A percentile compares a stretch with the other conserved stretches of the same genome.
Evolutionary conservation across 2,329 filamentous ascomycete genomes (phyloP).

Genomic region (Dactylellina cionopaga): DNA sequence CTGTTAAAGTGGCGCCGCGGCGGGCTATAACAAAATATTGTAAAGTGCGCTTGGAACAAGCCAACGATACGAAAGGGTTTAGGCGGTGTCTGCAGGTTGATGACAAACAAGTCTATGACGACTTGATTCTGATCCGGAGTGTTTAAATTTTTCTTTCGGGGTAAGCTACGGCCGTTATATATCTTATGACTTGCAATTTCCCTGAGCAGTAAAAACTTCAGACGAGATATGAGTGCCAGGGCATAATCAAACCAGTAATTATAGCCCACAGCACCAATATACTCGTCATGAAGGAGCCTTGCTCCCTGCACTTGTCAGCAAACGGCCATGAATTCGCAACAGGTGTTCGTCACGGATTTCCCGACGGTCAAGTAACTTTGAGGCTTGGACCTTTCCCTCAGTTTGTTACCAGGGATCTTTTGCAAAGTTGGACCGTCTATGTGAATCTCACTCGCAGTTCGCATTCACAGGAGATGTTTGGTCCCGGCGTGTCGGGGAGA

Average conservation of each 20-base stretch:
- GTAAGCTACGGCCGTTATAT: conserved; percentile 31
- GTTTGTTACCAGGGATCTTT: background rate
- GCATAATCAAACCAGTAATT: background rate
- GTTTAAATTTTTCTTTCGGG: conserved; percentile 23
- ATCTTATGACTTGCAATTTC: background rate
- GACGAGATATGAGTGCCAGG: conserved; percentile 24
- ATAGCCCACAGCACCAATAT: background rate
- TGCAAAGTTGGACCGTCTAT: background rate
- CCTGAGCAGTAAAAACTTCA: conserved; percentile 5
- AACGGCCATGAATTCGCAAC: conserved; percentile 31
- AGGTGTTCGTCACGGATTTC: conserved; percentile 27
- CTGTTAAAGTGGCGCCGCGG: background rate
- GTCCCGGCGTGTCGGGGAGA: background rate
- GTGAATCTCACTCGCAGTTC: conserved; percentile 36
- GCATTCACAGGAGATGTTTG: background rate
- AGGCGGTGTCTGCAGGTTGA: conserved; percentile 26
- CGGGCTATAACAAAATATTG: background rate
- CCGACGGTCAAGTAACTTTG: conserved; percentile 7
- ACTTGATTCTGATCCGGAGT: conserved; percentile 8
- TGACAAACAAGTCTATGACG: conserved; percentile 39
- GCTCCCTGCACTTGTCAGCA: conserved; percentile 38
- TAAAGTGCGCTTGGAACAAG: background rate
- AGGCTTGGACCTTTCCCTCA: conserved; percentile 19
- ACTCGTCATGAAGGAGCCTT: conserved; percentile 31
- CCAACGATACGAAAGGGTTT: conserved; percentile 12